phyloP scores from a whole-genome alignment of 2,329 filamentous ascomycete species.

The Pseudogymnoascus verrucosus region DNA sequence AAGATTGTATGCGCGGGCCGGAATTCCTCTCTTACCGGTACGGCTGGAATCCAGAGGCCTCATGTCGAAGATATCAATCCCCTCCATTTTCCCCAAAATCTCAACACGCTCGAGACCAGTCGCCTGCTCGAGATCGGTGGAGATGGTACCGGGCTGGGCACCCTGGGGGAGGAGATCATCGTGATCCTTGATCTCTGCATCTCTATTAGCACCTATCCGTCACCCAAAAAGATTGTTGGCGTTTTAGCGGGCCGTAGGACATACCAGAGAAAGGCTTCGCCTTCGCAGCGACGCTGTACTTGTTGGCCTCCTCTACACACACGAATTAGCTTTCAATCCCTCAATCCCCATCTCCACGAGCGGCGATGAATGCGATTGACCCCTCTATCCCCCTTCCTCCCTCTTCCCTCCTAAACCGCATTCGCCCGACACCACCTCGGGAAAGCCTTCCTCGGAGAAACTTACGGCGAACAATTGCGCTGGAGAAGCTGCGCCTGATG shows the following conservation, averaged over 20 bases:
- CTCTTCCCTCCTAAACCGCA: background rate
- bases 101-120: slow-evolving; percentile 98
- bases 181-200: slow-evolving; percentile 68
- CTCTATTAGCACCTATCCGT: background rate
- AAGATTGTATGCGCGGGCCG: background rate
- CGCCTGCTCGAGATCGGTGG: slow-evolving; percentile 89
- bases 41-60: slow-evolving; percentile 86
- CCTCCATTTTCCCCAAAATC: slow-evolving; percentile 99
- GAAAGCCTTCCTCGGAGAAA: slow-evolving; percentile 11
- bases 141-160: slow-evolving; percentile 72
- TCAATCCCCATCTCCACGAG: background rate
- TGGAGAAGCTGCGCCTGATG: slow-evolving; percentile 52
- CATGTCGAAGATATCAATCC: slow-evolving; percentile 97
- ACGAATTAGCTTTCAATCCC: background rate
- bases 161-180: slow-evolving; percentile 82
- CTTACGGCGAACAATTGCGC: slow-evolving; percentile 54
- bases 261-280: background rate
- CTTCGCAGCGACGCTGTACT: background rate
- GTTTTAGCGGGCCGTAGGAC: background rate
- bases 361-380: background rate
- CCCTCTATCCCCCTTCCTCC: background rate
- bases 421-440: background rate
- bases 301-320: background rate
- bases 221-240: background rate
- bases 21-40: slow-evolving; percentile 48